Evolutionary conservation across 148 eudicot genomes (phyloP), one percentile per base, ranked within the genome.

Genomic region (Suaeda aralocaspica): DNA sequence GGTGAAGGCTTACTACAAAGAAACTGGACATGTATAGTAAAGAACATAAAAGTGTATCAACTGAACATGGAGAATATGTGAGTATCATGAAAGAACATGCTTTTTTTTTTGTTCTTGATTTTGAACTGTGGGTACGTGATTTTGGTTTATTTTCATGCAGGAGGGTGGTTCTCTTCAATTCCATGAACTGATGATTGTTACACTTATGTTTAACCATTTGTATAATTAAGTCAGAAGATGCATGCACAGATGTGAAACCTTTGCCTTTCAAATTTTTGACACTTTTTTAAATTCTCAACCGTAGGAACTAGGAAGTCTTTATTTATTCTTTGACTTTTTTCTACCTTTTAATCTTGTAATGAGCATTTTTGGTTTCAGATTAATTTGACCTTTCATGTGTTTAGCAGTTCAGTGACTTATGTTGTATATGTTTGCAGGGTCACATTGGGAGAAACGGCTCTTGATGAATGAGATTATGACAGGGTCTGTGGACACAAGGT

Each of bases 401-500:
- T 76, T 66, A 52, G 64, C 64, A 30, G 68, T 29, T 59, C 14
- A 13, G 58, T 58, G 69, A 68, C 75, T 77, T 50, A 52, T n/a
- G 13, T 11, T 36, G 48, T 64, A 31, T 64, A 57, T 80, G 77
- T 70, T 22, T 61, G 59, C 88, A 94, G 98, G 98, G 36, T 94
- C 98, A 39, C 98, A 94, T 77, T 94, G 98, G 98, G 98, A 94
- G 78, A 94, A 94, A 74, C 89, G 98, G 82, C 96, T 94, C 64
- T 76, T 94, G 80, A 94, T 94, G 98, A 94, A 94, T 74, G 98
- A 94, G 82, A 94, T 94, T 42, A 94, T 94, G 98, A 94, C 98
- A 12, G 98, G 98, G 44, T 94, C 98, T 34, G 98, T 94, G 42
- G 98, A 94, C 76, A 91, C 98, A 25, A 83, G 88, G 77, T 94